Percentiles rank a stretch among this genome's conserved stretches.
Evolutionary conservation across 2,329 filamentous ascomycete genomes (phyloP).

Genomic region (Aspergillus sp.): DNA sequence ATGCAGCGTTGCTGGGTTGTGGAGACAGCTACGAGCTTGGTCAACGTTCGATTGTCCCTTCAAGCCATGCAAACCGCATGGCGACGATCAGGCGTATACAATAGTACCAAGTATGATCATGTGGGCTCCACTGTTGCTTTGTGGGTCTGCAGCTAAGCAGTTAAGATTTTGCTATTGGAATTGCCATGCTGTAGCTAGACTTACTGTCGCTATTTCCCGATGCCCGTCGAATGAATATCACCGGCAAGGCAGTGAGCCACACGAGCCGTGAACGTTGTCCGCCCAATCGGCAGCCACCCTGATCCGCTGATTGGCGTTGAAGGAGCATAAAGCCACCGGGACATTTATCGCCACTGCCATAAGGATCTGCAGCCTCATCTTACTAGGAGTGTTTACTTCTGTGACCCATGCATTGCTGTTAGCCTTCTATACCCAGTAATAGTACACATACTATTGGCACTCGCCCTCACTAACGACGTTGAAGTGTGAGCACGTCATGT

Average conservation of each 20-base stretch:
- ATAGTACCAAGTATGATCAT: not conserved
- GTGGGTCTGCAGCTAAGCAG: not conserved
- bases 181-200: not conserved
- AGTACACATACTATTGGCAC: not conserved
- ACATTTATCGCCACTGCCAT: conserved; percentile 6
- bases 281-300: not conserved
- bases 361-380: conserved; percentile 16
- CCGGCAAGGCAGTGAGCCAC: not conserved
- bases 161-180: not conserved
- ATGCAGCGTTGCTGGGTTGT: conserved; percentile 4
- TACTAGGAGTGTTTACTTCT: not conserved
- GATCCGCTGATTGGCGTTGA: conserved; percentile 2
- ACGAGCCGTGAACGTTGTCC: not conserved
- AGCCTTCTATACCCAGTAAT: not conserved
- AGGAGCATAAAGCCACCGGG: conserved; percentile 3
- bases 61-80: not conserved
- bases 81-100: conserved; percentile 3
- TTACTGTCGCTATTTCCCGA: not conserved
- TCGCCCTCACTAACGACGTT: not conserved
- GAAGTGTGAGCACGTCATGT: not conserved
- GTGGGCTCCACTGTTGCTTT: not conserved
- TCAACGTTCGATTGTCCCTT: not conserved
- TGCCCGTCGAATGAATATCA: conserved; percentile 1
- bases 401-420: not conserved
- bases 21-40: conserved; percentile 8